Evolutionary conservation across 306 rosid species (phyloP).

Genomic region (Rosa persica): DNA sequence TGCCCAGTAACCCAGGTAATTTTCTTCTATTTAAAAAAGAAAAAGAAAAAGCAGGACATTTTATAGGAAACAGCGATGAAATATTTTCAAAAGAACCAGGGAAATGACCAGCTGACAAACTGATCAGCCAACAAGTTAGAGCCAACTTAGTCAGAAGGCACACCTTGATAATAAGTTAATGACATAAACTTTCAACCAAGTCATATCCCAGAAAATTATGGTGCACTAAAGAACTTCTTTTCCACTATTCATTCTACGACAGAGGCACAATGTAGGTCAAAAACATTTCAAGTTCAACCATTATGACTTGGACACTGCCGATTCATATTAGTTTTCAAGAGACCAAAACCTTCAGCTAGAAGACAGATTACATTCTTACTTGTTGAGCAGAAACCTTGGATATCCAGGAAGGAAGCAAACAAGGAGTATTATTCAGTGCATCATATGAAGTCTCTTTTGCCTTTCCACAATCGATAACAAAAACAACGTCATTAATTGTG

Average conservation of each 20-base stretch:
- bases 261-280: background rate
- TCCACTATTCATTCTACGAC: slow-evolving; percentile 6
- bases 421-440: slow-evolving; percentile 94
- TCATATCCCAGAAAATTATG: background rate
- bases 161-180: background rate
- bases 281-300: slow-evolving; percentile 3
- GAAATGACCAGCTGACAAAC: background rate
- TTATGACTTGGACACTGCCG: background rate
- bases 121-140: background rate
- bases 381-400: slow-evolving; percentile 94
- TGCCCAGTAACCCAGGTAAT: background rate
- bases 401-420: slow-evolving; percentile 98
- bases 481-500: slow-evolving; percentile 88
- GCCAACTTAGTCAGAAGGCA: background rate
- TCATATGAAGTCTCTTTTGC: slow-evolving; percentile 98
- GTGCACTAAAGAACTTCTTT: background rate
- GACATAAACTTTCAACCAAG: background rate
- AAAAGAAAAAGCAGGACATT: background rate
- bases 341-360: slow-evolving; percentile 36
- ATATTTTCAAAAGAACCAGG: background rate
- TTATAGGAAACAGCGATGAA: background rate
- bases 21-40: background rate
- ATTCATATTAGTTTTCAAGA: slow-evolving; percentile 9
- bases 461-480: slow-evolving; percentile 96
- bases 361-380: slow-evolving; percentile 59